phyloP scores from a whole-genome alignment of 768 basidiomycete genomes.

The Macrolepiota fuliginosa region DNA sequence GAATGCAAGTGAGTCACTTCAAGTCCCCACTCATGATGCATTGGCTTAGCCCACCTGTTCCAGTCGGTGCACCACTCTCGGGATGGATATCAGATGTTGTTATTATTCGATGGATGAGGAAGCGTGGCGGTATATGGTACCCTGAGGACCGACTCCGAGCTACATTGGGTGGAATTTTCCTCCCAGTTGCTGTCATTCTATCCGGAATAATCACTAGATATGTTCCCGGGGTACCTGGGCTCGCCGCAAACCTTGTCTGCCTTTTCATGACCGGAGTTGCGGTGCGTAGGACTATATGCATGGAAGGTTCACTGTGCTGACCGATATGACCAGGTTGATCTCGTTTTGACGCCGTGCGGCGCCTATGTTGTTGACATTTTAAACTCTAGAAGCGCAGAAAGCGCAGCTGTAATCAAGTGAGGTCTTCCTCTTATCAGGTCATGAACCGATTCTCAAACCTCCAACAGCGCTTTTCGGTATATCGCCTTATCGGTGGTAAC shows the following conservation, averaged over 20 bases:
- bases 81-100: conserved; percentile 58
- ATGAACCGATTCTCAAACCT: neutral
- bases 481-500: conserved; percentile 41
- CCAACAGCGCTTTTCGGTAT: conserved; percentile 44
- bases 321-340: conserved; percentile 44
- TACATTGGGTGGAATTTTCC: conserved; percentile 40
- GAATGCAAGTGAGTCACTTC: conserved; percentile 46
- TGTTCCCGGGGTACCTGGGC: conserved; percentile 45
- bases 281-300: neutral
- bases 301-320: neutral
- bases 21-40: neutral
- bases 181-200: conserved; percentile 49
- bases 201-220: conserved; percentile 52
- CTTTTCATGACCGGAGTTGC: conserved; percentile 13
- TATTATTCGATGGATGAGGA: conserved; percentile 45
- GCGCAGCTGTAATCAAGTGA: conserved; percentile 54
- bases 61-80: conserved; percentile 61
- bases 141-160: conserved; percentile 69
- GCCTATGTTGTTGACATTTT: conserved; percentile 65
- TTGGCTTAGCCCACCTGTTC: neutral
- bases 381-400: conserved; percentile 60
- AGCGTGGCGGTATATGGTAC: conserved; percentile 55
- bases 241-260: conserved; percentile 19
- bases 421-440: conserved; percentile 13
- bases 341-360: conserved; percentile 51